These are phyloP conservation scores for Bonia amplexicaulis DNA, from an alignment of 176 grass and related monocot genomes.

Conservation along the genomic window DNA sequence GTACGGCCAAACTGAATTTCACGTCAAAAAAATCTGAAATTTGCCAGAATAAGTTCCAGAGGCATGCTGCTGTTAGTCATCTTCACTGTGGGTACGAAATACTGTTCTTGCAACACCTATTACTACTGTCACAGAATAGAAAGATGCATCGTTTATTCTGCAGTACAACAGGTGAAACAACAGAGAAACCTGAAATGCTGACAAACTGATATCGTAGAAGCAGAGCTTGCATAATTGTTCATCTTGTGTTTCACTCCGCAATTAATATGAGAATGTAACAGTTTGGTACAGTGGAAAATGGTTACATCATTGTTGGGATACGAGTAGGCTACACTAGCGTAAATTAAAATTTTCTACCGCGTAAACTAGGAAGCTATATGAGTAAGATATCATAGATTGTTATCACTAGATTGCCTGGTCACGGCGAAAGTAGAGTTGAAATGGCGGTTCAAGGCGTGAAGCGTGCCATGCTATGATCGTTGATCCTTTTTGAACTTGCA, in stretches of 20 bases:
- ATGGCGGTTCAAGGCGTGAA: too few relatives aligned
- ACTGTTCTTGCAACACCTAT: background rate
- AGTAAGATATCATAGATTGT: too few relatives aligned
- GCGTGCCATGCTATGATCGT: too few relatives aligned
- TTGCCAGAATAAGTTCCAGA: constrained; percentile 9
- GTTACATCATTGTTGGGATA: background rate
- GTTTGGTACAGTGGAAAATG: background rate
- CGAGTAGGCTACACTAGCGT: too few relatives aligned
- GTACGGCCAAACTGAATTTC: constrained; percentile 26
- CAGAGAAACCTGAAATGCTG: background rate
- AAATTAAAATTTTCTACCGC: too few relatives aligned
- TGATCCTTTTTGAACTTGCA: too few relatives aligned
- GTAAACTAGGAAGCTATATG: too few relatives aligned
- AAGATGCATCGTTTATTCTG: background rate
- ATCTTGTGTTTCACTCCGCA: background rate
- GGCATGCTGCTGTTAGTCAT: background rate
- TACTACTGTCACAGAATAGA: background rate
- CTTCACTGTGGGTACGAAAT: background rate
- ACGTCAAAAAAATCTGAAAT: constrained; percentile 6
- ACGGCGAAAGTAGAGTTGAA: too few relatives aligned
- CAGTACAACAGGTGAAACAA: background rate
- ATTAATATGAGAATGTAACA: background rate
- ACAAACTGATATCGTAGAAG: background rate
- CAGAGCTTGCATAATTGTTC: background rate
- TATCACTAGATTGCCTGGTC: too few relatives aligned